Evolutionary conservation across 257 asterid genomes (phyloP), one percentile per base, ranked within the genome.

Genomic region (Capsicum baccatum): DNA sequence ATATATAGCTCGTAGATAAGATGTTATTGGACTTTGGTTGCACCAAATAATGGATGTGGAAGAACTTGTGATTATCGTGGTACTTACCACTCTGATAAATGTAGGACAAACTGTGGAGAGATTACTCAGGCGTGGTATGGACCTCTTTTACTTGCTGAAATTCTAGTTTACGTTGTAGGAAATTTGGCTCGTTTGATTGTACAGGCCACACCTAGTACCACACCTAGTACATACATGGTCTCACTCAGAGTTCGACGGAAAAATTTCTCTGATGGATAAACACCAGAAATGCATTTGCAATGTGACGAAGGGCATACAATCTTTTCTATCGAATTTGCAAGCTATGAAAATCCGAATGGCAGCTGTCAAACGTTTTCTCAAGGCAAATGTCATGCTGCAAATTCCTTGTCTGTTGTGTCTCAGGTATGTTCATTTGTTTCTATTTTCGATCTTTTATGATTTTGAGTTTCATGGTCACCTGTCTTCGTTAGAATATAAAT

Each of bases 321-420:
- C 83, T 91, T 96, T 83, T 88, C 92, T 33, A 73, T 96, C 55
- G 92, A 91, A 83, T 96, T 93, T 79, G 97, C 94, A 64, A 96
- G 99, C 91, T 96, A 96, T 76, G 98, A 97, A 55, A 93, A 92
- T 84, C 96, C 99, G 76, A 88, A 84, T 79, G 99, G 98, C 83
- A 91, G 91, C 90, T 96, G 99, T 89, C 94, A 89, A 60, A 88
- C 83, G 0, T 93, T 93, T 83, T 91, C 96, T 8, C 88, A 55
- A 84, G 97, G 99, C 84, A 81, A 82, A 50, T 96, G 99, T 87
- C 99, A 94, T 84, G 87, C 97, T 73, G 88, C 93, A 85, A 88
- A 87, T 89, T 91, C 97, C 52, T 42, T 11, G 39, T 86, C 92
- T 35, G 87, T 94, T 84, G 92, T 96, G 76, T 92, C 97, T 84